Percentiles rank a stretch among this genome's conserved stretches.
Conservation (phyloP, 2,329 filamentous ascomycete genomes). For the Ceratocystis colombiana region DNA sequence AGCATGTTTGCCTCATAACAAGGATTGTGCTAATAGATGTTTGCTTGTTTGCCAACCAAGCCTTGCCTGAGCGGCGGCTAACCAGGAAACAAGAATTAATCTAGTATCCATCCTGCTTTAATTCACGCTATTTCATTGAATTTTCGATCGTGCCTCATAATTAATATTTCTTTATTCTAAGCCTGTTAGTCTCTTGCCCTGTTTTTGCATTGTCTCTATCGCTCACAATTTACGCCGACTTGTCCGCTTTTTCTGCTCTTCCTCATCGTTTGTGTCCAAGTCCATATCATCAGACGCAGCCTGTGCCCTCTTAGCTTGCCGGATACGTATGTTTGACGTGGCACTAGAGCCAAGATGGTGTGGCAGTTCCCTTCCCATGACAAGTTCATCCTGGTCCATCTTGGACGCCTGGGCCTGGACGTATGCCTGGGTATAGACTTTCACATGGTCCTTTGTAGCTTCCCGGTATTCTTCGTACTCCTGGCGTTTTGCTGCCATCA, state of each 20-base stretch:
- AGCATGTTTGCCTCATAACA: not conserved
- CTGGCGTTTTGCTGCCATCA: slow-evolving; percentile 29
- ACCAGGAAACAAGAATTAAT: not conserved
- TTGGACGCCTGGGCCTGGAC: not conserved
- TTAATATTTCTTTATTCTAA: slow-evolving; percentile 21
- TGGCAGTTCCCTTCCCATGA: slow-evolving; percentile 5
- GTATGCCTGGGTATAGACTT: not conserved
- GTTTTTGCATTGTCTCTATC: slow-evolving; percentile 12
- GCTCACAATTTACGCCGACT: slow-evolving; percentile 46
- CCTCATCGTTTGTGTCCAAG: slow-evolving; percentile 42
- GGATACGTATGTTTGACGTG: slow-evolving; percentile 11
- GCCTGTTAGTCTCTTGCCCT: not conserved
- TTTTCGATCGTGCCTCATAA: slow-evolving; percentile 12
- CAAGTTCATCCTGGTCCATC: not conserved
- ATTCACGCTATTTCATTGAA: not conserved
- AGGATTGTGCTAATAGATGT: too few relatives aligned
- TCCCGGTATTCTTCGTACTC: slow-evolving; percentile 22
- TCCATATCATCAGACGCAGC: slow-evolving; percentile 46
- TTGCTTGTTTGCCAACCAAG: slow-evolving; percentile 3
- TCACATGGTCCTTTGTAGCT: not conserved
- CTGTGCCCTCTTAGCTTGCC: slow-evolving; percentile 27
- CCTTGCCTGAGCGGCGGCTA: not conserved
- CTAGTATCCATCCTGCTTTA: not conserved
- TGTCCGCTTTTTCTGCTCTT: slow-evolving; percentile 42
- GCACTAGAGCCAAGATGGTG: slow-evolving; percentile 4